phyloP scores from a whole-genome alignment of 2,329 filamentous ascomycete genomes.

The Penicillium sp. region DNA sequence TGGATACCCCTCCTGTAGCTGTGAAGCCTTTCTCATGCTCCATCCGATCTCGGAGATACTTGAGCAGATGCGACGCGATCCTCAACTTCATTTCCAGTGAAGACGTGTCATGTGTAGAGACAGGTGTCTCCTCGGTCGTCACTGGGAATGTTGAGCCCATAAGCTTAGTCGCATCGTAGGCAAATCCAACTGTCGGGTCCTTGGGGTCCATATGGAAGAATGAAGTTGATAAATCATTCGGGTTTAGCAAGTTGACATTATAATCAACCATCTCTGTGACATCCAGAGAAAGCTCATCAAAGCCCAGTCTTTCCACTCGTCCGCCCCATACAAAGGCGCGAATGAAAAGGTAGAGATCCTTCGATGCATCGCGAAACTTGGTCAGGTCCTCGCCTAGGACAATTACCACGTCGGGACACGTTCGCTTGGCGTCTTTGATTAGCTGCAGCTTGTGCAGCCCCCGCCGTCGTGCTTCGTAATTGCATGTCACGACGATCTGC shows the following conservation, averaged over 20 bases:
- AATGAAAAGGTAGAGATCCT: conserved; percentile 73
- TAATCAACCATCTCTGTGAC: conserved; percentile 84
- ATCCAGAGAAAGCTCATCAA: conserved; percentile 83
- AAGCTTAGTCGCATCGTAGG: conserved; percentile 68
- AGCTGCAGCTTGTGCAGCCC: conserved; percentile 74
- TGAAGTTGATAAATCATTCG: conserved; percentile 61
- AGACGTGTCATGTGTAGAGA: conserved; percentile 3
- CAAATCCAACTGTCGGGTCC: conserved; percentile 78
- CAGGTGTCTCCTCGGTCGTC: conserved; percentile 18
- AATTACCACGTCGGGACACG: conserved; percentile 81
- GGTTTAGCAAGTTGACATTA: conserved; percentile 72
- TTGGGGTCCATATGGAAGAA: conserved; percentile 75
- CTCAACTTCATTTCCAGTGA: conserved; percentile 61
- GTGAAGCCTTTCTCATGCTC: conserved; percentile 80
- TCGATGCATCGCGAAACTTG: conserved; percentile 82
- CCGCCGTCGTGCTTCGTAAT: conserved; percentile 79
- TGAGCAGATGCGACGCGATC: conserved; percentile 78
- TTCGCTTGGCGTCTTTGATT: conserved; percentile 73
- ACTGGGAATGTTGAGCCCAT: conserved; percentile 63
- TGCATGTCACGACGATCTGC: conserved; percentile 88
- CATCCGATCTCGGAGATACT: conserved; percentile 68
- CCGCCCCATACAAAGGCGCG: conserved; percentile 73
- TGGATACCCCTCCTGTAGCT: conserved; percentile 81
- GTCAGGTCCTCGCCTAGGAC: conserved; percentile 84
- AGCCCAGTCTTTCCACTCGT: conserved; percentile 77